These are phyloP conservation scores for Giardia duodenalis DNA, from an alignment of 208 protist species.

Conservation along the genomic window DNA sequence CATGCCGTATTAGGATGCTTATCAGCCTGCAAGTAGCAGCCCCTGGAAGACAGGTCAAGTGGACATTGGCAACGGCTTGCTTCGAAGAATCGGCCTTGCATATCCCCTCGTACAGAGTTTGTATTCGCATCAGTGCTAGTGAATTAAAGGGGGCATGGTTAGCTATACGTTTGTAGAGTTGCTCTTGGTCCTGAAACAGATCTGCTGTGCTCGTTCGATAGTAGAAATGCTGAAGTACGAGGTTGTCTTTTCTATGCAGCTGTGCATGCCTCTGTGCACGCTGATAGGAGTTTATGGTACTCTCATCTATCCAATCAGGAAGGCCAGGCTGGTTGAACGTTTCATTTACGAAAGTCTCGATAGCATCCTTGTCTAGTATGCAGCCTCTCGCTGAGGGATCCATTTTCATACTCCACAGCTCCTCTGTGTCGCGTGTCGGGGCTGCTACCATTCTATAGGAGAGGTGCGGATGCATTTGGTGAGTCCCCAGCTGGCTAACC, in stretches of 20 bases:
- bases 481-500: too few relatives aligned
- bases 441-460: too few relatives aligned
- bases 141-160: background rate
- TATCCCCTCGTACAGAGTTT: background rate
- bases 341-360: too few relatives aligned
- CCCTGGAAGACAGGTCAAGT: background rate
- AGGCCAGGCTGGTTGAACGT: background rate
- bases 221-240: background rate
- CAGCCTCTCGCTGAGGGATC: too few relatives aligned
- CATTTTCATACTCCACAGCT: too few relatives aligned
- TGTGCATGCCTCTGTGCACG: background rate
- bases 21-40: background rate
- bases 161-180: too few relatives aligned
- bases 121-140: background rate
- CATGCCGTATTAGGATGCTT: background rate
- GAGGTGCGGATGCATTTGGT: too few relatives aligned
- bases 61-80: background rate
- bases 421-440: too few relatives aligned
- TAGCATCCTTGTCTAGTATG: too few relatives aligned
- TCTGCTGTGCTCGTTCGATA: background rate
- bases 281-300: background rate
- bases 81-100: background rate
- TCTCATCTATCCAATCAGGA: background rate
- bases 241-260: background rate
- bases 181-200: background rate